A percentile compares a stretch with the other conserved stretches of the same genome.
These are phyloP conservation scores for Myxozyma geophila DNA, from an alignment of 805 yeast species.

Conservation along the genomic window DNA sequence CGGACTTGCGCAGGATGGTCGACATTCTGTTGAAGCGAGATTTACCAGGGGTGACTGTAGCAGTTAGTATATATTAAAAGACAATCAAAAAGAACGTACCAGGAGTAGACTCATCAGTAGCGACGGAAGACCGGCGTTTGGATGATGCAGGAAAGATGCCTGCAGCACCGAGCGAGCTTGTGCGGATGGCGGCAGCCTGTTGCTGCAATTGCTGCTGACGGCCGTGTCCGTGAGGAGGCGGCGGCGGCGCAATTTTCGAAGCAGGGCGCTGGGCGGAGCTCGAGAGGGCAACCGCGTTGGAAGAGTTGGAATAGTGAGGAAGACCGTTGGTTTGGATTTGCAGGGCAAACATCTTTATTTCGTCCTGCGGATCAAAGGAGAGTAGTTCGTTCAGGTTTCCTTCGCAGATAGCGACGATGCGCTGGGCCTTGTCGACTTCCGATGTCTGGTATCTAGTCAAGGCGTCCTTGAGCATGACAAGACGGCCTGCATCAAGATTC, in stretches of 20 bases:
- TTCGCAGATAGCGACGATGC: slow-evolving; percentile 59
- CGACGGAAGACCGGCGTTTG: slow-evolving; percentile 17
- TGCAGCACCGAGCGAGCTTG: neutral
- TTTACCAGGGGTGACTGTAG: neutral
- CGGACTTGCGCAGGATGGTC: slow-evolving; percentile 25
- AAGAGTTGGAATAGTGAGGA: slow-evolving; percentile 2
- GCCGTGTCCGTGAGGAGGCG: slow-evolving; percentile 18
- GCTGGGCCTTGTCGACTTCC: slow-evolving; percentile 57
- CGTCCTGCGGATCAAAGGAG: slow-evolving; percentile 64
- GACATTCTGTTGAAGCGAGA: slow-evolving; percentile 26
- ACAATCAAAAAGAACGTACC: neutral
- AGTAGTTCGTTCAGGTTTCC: slow-evolving; percentile 66
- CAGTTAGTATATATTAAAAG: neutral
- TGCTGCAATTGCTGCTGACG: slow-evolving; percentile 11
- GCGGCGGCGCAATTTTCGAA: slow-evolving; percentile 6
- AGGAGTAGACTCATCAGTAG: slow-evolving; percentile 18
- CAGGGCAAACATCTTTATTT: slow-evolving; percentile 59
- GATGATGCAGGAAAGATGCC: slow-evolving; percentile 4
- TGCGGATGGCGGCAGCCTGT: slow-evolving; percentile 1
- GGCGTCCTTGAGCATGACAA: slow-evolving; percentile 64
- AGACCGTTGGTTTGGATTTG: slow-evolving; percentile 33
- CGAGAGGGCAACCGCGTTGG: neutral
- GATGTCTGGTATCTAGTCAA: slow-evolving; percentile 69
- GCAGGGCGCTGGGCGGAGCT: neutral
- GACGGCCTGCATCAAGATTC: slow-evolving; percentile 66